phyloP scores from a whole-genome alignment of 169 alveolate genomes.

The Plasmodium inui region DNA sequence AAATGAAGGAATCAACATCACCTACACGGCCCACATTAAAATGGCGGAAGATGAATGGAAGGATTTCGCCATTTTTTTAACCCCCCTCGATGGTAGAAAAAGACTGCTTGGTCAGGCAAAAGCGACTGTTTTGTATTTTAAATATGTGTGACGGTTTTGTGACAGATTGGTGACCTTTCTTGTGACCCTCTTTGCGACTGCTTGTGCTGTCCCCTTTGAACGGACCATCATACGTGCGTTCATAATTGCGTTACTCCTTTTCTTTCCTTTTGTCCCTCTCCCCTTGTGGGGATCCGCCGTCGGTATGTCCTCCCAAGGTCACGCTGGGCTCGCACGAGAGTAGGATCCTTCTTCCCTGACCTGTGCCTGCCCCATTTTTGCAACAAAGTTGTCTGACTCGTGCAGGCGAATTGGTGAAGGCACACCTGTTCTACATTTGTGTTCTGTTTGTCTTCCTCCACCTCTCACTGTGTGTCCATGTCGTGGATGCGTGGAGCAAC shows the following conservation, averaged over 20 bases:
- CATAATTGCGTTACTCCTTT: not conserved
- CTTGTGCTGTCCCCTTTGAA: no score
- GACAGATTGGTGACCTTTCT: not conserved
- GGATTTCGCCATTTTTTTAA: conserved; percentile 26
- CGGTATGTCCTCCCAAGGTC: not conserved
- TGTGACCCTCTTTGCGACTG: not conserved
- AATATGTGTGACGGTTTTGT: not conserved
- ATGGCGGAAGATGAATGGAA: conserved; percentile 34
- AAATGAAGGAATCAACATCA: conserved; percentile 24
- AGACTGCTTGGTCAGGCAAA: conserved; percentile 57
- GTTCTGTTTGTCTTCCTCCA: not conserved
- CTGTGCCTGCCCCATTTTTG: not conserved
- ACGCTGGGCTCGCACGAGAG: not conserved
- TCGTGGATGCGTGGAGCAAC: not conserved
- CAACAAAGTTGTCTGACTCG: not conserved
- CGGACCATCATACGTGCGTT: not conserved
- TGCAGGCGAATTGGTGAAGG: not conserved
- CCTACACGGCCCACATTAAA: conserved; percentile 53
- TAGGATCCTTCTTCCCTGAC: not conserved
- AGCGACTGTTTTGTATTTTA: conserved; percentile 41
- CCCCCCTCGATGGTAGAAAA: conserved; percentile 48
- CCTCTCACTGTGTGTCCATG: not conserved
- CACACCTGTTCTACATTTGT: not conserved
- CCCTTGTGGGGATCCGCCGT: not conserved
- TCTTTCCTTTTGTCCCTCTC: not conserved